These are phyloP conservation scores for Cornus kousa DNA, from an alignment of 148 eudicot genomes.

Conservation along the genomic window DNA sequence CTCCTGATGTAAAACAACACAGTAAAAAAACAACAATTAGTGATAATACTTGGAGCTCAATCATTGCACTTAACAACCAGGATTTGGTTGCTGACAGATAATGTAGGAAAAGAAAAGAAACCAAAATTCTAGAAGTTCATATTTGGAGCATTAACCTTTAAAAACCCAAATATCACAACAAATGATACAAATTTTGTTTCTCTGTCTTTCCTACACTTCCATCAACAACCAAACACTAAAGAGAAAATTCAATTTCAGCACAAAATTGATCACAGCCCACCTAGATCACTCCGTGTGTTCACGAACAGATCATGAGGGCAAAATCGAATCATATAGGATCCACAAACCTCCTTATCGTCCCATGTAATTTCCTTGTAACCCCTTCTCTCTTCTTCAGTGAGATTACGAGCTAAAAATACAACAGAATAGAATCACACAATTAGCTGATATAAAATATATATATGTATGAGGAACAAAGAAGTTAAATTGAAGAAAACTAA, in stretches of 20 bases:
- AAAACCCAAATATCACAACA: neutral
- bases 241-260: neutral
- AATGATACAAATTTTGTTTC: neutral
- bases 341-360: constrained; percentile 95
- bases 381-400: constrained; percentile 92
- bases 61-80: neutral
- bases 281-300: constrained; percentile 94
- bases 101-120: neutral
- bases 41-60: neutral
- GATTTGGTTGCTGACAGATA: neutral
- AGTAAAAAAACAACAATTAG: constrained; percentile 5
- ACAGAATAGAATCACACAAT: neutral
- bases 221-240: neutral
- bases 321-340: constrained; percentile 87
- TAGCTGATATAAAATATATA: neutral
- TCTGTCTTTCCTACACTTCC: neutral
- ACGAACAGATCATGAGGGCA: constrained; percentile 97
- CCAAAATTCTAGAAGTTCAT: neutral
- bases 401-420: constrained; percentile 63
- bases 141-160: neutral
- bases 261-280: constrained; percentile 32
- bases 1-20: constrained; percentile 45
- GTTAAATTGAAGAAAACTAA: neutral
- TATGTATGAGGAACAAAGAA: neutral
- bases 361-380: constrained; percentile 81